Evolutionary conservation across 495 filamentous ascomycete species (phyloP).

Genomic region (Geopyxis carbonaria): DNA sequence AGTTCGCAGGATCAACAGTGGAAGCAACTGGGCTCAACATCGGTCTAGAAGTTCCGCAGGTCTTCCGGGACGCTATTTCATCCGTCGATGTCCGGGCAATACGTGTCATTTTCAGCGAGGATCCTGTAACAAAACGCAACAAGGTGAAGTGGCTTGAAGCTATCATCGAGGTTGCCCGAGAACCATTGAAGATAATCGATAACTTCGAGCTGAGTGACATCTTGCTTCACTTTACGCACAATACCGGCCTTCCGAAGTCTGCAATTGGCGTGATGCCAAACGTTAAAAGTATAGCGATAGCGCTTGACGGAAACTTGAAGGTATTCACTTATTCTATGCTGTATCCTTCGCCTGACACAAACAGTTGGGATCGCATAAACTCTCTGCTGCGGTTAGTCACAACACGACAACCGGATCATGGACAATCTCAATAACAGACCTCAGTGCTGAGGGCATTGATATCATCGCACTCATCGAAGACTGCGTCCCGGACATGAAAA

Average conservation of each 20-base stretch:
- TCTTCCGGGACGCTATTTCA: not conserved
- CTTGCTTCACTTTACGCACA: not conserved
- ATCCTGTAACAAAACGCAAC: not conserved
- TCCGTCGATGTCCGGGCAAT: not conserved
- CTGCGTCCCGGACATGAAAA: not conserved
- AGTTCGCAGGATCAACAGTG: not conserved
- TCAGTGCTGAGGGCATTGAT: not conserved
- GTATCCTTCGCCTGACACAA: not conserved
- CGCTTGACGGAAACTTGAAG: not conserved
- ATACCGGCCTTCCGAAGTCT: not conserved
- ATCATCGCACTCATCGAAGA: not conserved
- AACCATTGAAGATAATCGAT: not conserved
- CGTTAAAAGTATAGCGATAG: not conserved
- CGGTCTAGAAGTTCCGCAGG: not conserved
- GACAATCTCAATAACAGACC: not conserved
- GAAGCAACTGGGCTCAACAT: not conserved
- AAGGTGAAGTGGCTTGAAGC: not conserved
- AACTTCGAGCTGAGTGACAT: not conserved
- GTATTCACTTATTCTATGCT: not conserved
- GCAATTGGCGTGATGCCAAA: not conserved
- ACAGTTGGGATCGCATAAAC: not conserved
- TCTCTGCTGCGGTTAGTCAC: not conserved
- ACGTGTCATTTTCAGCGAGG: not conserved
- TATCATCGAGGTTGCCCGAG: not conserved
- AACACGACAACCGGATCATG: not conserved